Conservation (phyloP, 192 early-diverging fungal genomes). For the Paraglomus occultum region DNA sequence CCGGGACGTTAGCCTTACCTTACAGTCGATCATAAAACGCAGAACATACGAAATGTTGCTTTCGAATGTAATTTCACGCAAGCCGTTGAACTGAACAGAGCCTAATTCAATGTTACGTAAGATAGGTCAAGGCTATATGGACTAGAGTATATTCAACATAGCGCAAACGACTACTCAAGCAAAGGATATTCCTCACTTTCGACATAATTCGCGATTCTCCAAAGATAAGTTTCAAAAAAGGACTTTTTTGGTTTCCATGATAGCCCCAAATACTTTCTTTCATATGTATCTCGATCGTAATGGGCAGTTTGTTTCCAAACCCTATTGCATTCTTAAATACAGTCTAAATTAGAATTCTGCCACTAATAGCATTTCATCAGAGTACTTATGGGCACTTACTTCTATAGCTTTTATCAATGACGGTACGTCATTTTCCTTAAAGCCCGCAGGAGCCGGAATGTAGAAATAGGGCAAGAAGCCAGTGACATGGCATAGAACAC, state of each 20-base stretch:
- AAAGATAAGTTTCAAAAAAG: constrained; percentile 78
- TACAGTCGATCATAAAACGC: constrained; percentile 94
- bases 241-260: constrained; percentile 74
- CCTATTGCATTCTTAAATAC: constrained; percentile 33
- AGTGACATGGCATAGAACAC: constrained; percentile 85
- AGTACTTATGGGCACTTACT: constrained; percentile 35
- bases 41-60: constrained; percentile 85
- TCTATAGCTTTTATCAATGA: constrained; percentile 51
- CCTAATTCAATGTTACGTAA: constrained; percentile 30
- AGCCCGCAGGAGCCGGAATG: constrained; percentile 82
- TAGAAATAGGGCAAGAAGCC: constrained; percentile 96
- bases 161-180: neutral
- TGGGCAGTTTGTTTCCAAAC: constrained; percentile 30
- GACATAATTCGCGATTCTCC: constrained; percentile 50
- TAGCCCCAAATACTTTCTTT: constrained; percentile 88
- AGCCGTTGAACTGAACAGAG: constrained; percentile 23
- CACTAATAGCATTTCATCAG: constrained; percentile 31
- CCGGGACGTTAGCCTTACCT: constrained; percentile 37
- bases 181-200: constrained; percentile 38
- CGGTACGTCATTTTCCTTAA: constrained; percentile 59
- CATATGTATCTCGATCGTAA: constrained; percentile 66
- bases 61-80: constrained; percentile 67
- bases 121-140: neutral
- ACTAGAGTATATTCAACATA: no score
- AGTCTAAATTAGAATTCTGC: constrained; percentile 33